phyloP scores from a whole-genome alignment of 2,329 filamentous ascomycete species.

The Stagonosporopsis tanaceti region DNA sequence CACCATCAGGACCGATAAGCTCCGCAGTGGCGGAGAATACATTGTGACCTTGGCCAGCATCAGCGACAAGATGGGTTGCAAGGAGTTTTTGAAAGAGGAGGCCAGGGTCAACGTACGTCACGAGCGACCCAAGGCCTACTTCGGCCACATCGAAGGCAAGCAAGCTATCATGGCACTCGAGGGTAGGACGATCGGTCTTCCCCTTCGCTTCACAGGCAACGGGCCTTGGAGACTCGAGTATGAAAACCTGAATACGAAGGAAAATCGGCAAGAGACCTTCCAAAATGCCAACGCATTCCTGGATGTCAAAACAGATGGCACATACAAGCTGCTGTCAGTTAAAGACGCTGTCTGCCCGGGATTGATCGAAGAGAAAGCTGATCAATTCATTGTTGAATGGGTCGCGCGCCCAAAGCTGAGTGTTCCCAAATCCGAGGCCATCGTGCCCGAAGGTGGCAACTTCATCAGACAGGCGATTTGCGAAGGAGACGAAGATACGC shows the following conservation, averaged over 20 bases:
- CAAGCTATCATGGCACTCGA: slow-evolving; percentile 79
- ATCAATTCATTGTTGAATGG: slow-evolving; percentile 83
- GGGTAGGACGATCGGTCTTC: slow-evolving; percentile 75
- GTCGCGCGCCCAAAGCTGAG: slow-evolving; percentile 79
- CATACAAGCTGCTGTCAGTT: slow-evolving; percentile 81
- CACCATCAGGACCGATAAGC: slow-evolving; percentile 76
- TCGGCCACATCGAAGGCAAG: slow-evolving; percentile 85
- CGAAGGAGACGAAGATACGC: slow-evolving; percentile 89
- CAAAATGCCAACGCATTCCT: slow-evolving; percentile 72
- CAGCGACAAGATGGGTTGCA: slow-evolving; percentile 85
- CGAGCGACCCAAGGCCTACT: slow-evolving; percentile 85
- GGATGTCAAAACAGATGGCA: slow-evolving; percentile 71
- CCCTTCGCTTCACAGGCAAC: slow-evolving; percentile 84
- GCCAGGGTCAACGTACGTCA: slow-evolving; percentile 85
- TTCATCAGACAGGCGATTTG: slow-evolving; percentile 85
- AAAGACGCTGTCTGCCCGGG: slow-evolving; percentile 84
- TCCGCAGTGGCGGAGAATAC: slow-evolving; percentile 88
- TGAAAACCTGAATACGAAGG: slow-evolving; percentile 67
- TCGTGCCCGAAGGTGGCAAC: slow-evolving; percentile 61
- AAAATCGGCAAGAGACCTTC: slow-evolving; percentile 57
- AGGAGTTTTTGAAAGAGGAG: slow-evolving; percentile 84
- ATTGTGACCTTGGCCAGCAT: slow-evolving; percentile 84
- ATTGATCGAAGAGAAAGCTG: slow-evolving; percentile 75
- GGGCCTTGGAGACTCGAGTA: slow-evolving; percentile 84
- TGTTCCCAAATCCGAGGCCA: slow-evolving; percentile 68